Base-by-base conservation (phyloP, 1,284 basidiomycete genomes). In the Cerrena zonata region DNA sequence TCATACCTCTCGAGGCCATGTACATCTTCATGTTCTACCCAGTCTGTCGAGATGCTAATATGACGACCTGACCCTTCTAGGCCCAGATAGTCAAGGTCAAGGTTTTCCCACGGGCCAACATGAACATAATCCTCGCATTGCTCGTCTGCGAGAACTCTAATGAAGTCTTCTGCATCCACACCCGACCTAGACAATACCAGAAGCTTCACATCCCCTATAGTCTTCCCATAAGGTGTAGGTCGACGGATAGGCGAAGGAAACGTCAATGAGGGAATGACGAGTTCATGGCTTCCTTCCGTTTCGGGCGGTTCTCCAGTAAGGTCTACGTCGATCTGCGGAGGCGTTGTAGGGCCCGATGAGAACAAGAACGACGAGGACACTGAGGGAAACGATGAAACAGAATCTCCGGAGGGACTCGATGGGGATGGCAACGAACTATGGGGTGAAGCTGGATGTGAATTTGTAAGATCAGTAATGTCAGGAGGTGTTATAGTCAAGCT, bases 281-380 rank as follows among this genome's bases (percentile, higher is more conserved):
- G 75, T 44, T 77, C 75, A 56, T 76, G 70, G 47, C 62, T 66
- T 48, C 73, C 70, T 52, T 76, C 76, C 3, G 67, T 65, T 4
- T 73, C 74, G 25, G 55, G 45, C 21, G 58, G 60, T 5, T 56
- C 47, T 26, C 48, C 53, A 15, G 53, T 10, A 30, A 50, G 44
- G 24, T 54, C 50, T 15, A 67, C 62, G 41, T 73, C 72, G 0
- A 69, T 67, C 41, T 69, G 69, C 4, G 70, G 73, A 5, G 84
- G 83, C 54, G 79, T 81, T 1, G 77, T 78, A 7, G 83, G 78
- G 0, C 75, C 80, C 7, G 83, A 85, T 43, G 82, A 85, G 69
- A 86, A 86, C 69, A 87, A 84, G 71, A 84, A 85, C 0, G 82
- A 84, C 1, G 84, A 86, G n/a, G 79, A 77, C 7, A 85, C 78